A percentile compares a stretch with the other conserved stretches of the same genome.
Evolutionary conservation across 805 yeast species (phyloP).

Genomic region (Spencermartinsiella europaea): DNA sequence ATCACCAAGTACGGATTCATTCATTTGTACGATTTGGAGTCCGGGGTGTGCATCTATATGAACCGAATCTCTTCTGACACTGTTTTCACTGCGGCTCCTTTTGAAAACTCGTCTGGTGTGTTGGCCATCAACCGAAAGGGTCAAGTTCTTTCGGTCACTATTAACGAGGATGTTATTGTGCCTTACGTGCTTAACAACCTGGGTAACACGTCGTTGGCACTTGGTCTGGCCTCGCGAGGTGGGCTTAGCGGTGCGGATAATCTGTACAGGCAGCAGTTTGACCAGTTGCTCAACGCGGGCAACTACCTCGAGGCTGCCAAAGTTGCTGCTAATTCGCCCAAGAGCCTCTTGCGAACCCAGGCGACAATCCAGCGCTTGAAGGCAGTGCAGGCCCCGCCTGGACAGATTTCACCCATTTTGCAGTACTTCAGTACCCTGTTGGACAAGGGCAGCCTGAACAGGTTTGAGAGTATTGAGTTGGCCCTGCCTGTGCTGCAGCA

Average conservation of each 20-base stretch:
- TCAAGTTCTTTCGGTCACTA: constrained; percentile 88
- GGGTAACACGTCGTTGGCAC: constrained; percentile 80
- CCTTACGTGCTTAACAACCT: constrained; percentile 85
- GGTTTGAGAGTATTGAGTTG: constrained; percentile 88
- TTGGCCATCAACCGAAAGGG: constrained; percentile 92
- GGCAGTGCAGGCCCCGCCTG: constrained; percentile 85
- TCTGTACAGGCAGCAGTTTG: constrained; percentile 86
- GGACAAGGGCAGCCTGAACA: constrained; percentile 89
- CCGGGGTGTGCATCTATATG: constrained; percentile 88
- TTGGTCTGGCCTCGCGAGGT: constrained; percentile 88
- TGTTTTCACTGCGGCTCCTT: constrained; percentile 81
- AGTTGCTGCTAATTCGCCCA: constrained; percentile 92
- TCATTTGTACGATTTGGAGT: constrained; percentile 89
- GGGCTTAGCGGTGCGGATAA: constrained; percentile 97
- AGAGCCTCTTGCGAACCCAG: constrained; percentile 74
- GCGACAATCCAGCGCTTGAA: constrained; percentile 92
- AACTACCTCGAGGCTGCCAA: constrained; percentile 91
- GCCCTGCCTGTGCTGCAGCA: constrained; percentile 95
- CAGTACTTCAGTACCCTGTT: constrained; percentile 87
- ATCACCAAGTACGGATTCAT: constrained; percentile 95
- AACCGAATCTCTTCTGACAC: constrained; percentile 96
- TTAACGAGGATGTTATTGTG: constrained; percentile 75
- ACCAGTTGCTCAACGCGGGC: constrained; percentile 73
- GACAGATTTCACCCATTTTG: constrained; percentile 88
- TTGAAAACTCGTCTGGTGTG: constrained; percentile 72